Base-by-base conservation (phyloP, 352 stramenopile genomes). In the Phytophthora sp. region DNA sequence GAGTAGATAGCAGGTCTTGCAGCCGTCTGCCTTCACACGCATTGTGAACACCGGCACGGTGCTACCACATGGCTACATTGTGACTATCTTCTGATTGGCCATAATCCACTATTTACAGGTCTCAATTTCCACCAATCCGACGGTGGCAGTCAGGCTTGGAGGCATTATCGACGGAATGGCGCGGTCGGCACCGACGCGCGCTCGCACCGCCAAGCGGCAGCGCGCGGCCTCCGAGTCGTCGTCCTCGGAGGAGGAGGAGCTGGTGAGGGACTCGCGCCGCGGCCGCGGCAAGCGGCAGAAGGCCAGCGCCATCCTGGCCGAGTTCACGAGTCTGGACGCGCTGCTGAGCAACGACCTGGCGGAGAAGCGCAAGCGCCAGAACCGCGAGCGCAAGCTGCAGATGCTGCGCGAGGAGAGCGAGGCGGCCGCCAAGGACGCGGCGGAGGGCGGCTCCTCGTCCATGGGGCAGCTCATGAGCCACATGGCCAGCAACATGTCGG, bases 261-360 rank as follows among this genome's bases (percentile, higher is more conserved):
- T 70, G 23, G 69, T 90, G 48, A 74, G 53, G 26, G 79, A 87
- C 53, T 70, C 70, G 10, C 77, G 77, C 41, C 76, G 76, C 8
- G 39, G 74, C 37, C 66, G 42, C 52, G 54, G 78, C 15, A 77
- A 80, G 27, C 49, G 63, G 2, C 70, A 64, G n/a, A 66, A 70
- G 38, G 32, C 57, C 21, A 68, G 58, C 30, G 66, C 42, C 27
- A 89, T 90, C 39, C 54, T 87, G 34, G 63, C 70, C 50, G 77
- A 92, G 70, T 93, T 93, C 42, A 57, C 76, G 62, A 91, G 82
- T 62, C 70, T 94, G 13, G 85, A 94, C 64, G 85, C 85, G 43
- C 76, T 94, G 31, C 59, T 94, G 39, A 73, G 65, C 38, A 80
- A 87, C 57, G 84, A 92, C 50, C 31, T 71, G 26, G 72, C 75